Percentiles rank a stretch among this genome's conserved stretches.
Conservation (phyloP, 768 basidiomycete species). For the Lyophyllum semitale region DNA sequence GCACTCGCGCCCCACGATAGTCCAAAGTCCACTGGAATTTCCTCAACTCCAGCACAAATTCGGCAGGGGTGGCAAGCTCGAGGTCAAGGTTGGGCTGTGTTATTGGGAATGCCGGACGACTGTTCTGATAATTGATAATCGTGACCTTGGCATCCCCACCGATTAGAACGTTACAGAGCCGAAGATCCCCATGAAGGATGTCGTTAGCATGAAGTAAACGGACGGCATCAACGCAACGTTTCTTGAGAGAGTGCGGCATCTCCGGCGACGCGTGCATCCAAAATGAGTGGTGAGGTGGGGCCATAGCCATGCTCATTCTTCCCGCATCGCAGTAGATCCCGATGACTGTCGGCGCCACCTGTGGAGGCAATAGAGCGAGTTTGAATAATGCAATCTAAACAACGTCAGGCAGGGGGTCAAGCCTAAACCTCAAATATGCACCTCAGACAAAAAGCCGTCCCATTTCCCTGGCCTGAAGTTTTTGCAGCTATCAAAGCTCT, state of each 20-base stretch:
- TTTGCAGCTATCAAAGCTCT: background rate
- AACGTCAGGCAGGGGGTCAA: background rate
- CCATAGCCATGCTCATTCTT: slow-evolving; percentile 47
- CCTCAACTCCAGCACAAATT: slow-evolving; percentile 45
- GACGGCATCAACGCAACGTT: slow-evolving; percentile 51
- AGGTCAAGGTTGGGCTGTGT: slow-evolving; percentile 24
- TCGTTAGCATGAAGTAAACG: slow-evolving; percentile 47
- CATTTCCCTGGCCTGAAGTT: background rate
- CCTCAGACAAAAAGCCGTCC: slow-evolving; percentile 6
- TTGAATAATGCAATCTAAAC: slow-evolving; percentile 55
- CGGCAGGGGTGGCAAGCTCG: slow-evolving; percentile 33
- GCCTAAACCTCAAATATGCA: background rate
- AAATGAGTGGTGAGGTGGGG: slow-evolving; percentile 56
- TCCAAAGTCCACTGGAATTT: slow-evolving; percentile 59
- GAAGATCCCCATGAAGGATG: slow-evolving; percentile 49
- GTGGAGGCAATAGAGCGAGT: slow-evolving; percentile 47
- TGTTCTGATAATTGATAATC: slow-evolving; percentile 56
- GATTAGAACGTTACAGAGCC: slow-evolving; percentile 55
- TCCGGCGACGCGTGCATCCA: slow-evolving; percentile 62
- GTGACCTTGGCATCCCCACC: slow-evolving; percentile 53
- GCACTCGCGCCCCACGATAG: slow-evolving; percentile 16
- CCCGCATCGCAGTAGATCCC: slow-evolving; percentile 43
- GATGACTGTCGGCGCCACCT: slow-evolving; percentile 59
- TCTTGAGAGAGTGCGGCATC: slow-evolving; percentile 59
- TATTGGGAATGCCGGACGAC: slow-evolving; percentile 26